Evolutionary conservation across 1,284 basidiomycete species (phyloP), one percentile per base, ranked within the genome.

Genomic region (Gymnopus androsaceus): DNA sequence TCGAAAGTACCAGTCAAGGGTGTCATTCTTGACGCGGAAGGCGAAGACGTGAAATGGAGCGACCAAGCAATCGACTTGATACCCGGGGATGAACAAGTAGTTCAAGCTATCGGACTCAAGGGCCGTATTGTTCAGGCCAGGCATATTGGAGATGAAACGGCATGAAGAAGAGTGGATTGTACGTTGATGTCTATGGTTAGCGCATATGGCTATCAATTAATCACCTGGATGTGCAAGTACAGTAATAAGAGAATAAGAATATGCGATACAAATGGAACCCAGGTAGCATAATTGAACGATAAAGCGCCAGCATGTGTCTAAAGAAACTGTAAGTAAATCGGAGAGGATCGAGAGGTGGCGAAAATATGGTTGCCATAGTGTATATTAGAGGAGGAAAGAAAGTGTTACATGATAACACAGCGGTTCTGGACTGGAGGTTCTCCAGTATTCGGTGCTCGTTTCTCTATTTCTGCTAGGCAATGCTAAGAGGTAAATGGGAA

Each of bases 21-120:
- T 4, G 77, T 95, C 57, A 80, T 95, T 40, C 79, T 96, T 54
- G 90, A 92, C 59, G 85, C 84, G 30, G 83, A 87, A 30, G 89
- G 84, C 17, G 79, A 81, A 9, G 85, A 87, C 53, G 84, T 83
- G 36, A 77, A 78, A 64, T 94, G 92, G 89, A 82, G 83, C 61
- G 92, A 95, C 75, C 93, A 95, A 69, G 91, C 85, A 4, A 83
- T 95, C 62, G 94, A 95, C 72, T 77, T 96, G 44, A 83, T 91
- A 54, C 94, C 94, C 12, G 87, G 82, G 42, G 94, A 95, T 72
- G 79, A 81, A 50, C 91, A 94, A 71, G 78, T 76, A 11, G 66
- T 95, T 54, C 70, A 67, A 37, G 89, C 84, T 12, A 67, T 74
- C 38, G 92, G 91, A 1, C 71, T 94, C 61, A 77, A 81, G 25